Base-by-base conservation (phyloP, 768 basidiomycete species). In the Psilocybe azurescens region DNA sequence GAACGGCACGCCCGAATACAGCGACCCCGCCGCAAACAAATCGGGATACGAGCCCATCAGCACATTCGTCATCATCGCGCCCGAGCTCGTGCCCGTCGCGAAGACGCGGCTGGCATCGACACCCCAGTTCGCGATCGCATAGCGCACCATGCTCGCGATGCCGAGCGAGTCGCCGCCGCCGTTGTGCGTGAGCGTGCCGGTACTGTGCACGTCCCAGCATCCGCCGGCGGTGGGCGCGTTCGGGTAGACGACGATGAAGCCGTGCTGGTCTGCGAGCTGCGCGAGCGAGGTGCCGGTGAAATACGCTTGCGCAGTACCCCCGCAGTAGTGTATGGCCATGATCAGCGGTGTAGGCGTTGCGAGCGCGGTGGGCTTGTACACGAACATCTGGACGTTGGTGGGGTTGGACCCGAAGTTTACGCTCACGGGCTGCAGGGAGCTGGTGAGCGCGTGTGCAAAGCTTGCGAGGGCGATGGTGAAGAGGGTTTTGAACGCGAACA, bases 31-130 rank as follows among this genome's bases (percentile, higher is more conserved):
- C 39, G 65, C 60, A 74, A 85, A 83, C 48, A 87, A 67, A 57
- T 86, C 81, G 9, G 85, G 85, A 73, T 86, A 85, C 10, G 82
- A 79, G 32, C 83, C 85, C 48, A 74, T 72, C 46, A 86, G 74
- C 20, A 86, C 84, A 66, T 81, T 83, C 57, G 85, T 86, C 85
- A 86, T 86, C 86, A 86, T 87, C 1, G 79, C 81, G 48, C 85
- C 86, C 3, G 84, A 85, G 3, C 80, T 81, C 2, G 78, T 77
- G 10, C 85, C 85, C 33, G 82, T 82, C 28, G 78, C 79, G 69
- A 80, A 86, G 59, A 86, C 84, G 41, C 77, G 76, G 24, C 59
- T 67, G 2, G 81, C 41, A 62, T 85, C 79, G 46, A 83, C 83
- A 38, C 76, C 76, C 60, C 75, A 84, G 74, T 75, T 83, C n/a